A percentile compares a stretch with the other conserved stretches of the same genome.
phyloP scores from a whole-genome alignment of 345 rosid genomes.

The Lepidium sativum region DNA sequence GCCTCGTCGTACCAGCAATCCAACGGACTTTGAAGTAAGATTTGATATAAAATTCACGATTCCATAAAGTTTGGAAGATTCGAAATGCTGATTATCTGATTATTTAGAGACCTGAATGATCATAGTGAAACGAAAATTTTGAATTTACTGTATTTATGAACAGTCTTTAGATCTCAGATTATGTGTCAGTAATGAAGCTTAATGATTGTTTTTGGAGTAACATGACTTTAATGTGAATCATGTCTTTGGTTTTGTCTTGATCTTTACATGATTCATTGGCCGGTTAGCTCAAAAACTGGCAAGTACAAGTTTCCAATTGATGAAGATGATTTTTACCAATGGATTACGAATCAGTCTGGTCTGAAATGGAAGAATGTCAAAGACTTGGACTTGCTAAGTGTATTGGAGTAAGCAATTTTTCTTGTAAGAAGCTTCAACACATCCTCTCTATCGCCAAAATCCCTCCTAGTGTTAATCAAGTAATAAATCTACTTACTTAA shows the following conservation, averaged over 20 bases:
- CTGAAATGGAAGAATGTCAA: conserved; percentile 69
- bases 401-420: conserved; percentile 82
- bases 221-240: neutral
- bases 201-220: neutral
- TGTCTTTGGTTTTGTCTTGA: conserved; percentile 32
- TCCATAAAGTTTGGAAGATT: neutral
- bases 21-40: conserved; percentile 28
- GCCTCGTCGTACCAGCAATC: conserved; percentile 45
- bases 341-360: conserved; percentile 64
- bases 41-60: neutral
- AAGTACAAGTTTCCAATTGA: conserved; percentile 55
- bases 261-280: conserved; percentile 80
- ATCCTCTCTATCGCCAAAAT: conserved; percentile 56
- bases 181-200: neutral
- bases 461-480: conserved; percentile 75
- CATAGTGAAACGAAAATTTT: no score
- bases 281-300: conserved; percentile 63
- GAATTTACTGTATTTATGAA: no score
- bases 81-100: neutral
- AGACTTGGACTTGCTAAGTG: conserved; percentile 56
- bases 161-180: neutral
- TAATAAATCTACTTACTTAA: conserved; percentile 9
- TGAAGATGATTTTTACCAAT: conserved; percentile 52
- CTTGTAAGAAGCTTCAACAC: conserved; percentile 55
- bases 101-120: neutral